Evolutionary conservation across 495 filamentous ascomycete species (phyloP), one percentile per base, ranked within the genome.

Genomic region (Pyrenopolyporus hunteri): DNA sequence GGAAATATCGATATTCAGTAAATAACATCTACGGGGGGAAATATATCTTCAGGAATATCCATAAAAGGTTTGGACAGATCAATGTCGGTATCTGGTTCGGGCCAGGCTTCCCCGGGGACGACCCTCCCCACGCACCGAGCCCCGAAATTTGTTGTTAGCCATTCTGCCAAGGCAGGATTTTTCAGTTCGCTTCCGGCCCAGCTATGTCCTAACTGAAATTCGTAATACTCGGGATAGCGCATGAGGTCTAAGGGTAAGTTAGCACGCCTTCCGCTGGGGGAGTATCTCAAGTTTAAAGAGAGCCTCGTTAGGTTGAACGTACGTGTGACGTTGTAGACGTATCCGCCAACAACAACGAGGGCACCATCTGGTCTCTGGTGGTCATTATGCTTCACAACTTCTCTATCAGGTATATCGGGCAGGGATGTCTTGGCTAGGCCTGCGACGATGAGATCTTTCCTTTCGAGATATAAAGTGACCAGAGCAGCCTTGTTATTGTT

Each of bases 251-350:
- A 26, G 14, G 28, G 5, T 7, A 6, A 35, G 29, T 58, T 9
- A 58, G 16, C 36, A 11, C 7, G 16, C 23, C 17, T 19, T 26
- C n/a, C n/a, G n/a, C n/a, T n/a, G n/a, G n/a, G n/a, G n/a, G n/a
- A n/a, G n/a, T n/a, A n/a, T 26, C 11, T 10, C 9, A 33, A 33
- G 9, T n/a, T 22, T 23, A 6, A 28, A 17, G 3, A 17, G 13
- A 17, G 4, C 13, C 3, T 17, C 14, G 28, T 4, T 8, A 25
- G 4, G 28, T 3, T 11, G n/a, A 50, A 50, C 45, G 14, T 43
- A 58, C 55, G 9, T 10, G 26, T 49, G 3, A 49, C 36, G 6
- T 58, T 58, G 9, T 50, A 58, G 7, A 50, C n/a, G 3, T 35
- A 50, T 4, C 17, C 37, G 5, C 28, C 11, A 1, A 43, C 3